These are phyloP conservation scores for Pholiota molesta DNA, from an alignment of 768 basidiomycete genomes.

Conservation along the genomic window DNA sequence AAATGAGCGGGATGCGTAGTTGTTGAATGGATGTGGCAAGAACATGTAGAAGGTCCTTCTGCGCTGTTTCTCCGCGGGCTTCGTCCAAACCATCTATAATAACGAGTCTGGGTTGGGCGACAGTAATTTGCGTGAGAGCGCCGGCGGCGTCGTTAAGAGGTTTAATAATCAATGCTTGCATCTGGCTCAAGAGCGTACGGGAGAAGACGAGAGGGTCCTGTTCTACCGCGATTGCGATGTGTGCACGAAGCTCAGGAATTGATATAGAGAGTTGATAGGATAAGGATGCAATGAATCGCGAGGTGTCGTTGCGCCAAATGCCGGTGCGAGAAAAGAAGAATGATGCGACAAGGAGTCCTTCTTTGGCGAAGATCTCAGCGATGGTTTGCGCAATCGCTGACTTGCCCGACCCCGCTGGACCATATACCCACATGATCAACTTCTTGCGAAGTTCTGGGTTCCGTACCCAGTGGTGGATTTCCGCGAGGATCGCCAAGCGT, in stretches of 20 bases:
- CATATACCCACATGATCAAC: background rate
- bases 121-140: background rate
- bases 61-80: background rate
- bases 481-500: background rate
- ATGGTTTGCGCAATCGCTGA: background rate
- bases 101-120: background rate
- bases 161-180: background rate
- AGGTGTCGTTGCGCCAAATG: background rate
- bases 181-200: background rate
- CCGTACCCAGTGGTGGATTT: background rate
- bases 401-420: background rate
- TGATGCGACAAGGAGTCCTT: background rate
- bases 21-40: background rate
- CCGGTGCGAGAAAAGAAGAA: background rate
- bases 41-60: background rate
- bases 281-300: background rate
- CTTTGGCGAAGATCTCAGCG: background rate
- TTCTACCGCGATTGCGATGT: background rate
- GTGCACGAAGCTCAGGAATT: background rate
- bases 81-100: slow-evolving; percentile 7
- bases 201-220: background rate
- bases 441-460: background rate
- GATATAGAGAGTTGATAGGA: background rate
- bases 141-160: background rate
- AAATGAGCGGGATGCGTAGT: background rate